Conservation (phyloP, 768 basidiomycete genomes). For the Tylopilus subfusipes region DNA sequence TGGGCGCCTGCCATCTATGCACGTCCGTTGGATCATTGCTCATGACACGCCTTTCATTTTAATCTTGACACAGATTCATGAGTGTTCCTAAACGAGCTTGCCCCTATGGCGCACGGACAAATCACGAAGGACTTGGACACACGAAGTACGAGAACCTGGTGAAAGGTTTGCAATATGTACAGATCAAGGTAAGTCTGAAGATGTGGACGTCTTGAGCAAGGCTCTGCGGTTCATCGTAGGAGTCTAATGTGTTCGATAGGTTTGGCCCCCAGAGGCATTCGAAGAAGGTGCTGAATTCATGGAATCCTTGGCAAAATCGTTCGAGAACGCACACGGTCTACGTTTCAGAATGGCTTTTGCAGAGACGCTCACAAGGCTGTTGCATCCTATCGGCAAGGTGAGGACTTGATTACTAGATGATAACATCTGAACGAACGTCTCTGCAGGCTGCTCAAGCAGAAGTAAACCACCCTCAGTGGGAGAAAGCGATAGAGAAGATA, state of each 20-base stretch:
- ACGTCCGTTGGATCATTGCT: neutral
- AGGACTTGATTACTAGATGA: neutral
- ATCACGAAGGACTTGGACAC: conserved; percentile 78
- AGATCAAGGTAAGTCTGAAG: conserved; percentile 68
- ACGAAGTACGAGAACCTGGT: conserved; percentile 82
- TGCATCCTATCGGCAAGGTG: conserved; percentile 90
- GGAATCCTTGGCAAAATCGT: conserved; percentile 77
- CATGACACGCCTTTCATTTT: too few species aligned
- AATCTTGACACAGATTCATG: conserved; percentile 55
- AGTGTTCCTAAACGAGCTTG: conserved; percentile 82
- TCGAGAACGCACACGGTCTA: conserved; percentile 78
- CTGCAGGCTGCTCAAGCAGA: conserved; percentile 87
- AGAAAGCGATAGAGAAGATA: conserved; percentile 82
- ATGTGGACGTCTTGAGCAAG: neutral
- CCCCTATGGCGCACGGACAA: conserved; percentile 66
- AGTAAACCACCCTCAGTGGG: conserved; percentile 94
- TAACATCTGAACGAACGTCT: neutral
- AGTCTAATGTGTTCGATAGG: conserved; percentile 40
- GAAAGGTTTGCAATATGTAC: conserved; percentile 73
- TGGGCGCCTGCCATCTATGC: conserved; percentile 32
- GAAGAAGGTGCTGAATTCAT: conserved; percentile 93
- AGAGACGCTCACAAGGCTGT: conserved; percentile 67
- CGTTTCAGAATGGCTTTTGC: conserved; percentile 83
- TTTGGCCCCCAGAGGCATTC: conserved; percentile 91
- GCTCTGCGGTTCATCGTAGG: neutral